A percentile compares a stretch with the other conserved stretches of the same genome.
Evolutionary conservation across 768 basidiomycete genomes (phyloP).

Genomic region (Suillus subalutaceus): DNA sequence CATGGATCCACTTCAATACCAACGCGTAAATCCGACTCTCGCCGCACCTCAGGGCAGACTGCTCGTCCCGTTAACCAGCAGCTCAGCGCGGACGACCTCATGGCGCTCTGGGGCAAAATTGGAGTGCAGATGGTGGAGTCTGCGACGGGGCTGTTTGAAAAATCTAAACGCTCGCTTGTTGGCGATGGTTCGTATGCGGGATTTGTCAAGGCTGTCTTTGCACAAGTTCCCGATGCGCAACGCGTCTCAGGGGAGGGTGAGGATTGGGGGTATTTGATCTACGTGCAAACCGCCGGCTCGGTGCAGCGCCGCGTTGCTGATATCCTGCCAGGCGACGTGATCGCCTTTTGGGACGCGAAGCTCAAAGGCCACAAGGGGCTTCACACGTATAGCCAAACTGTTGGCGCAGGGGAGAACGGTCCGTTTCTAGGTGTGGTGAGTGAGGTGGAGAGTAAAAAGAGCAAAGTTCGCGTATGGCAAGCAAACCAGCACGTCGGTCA

Average conservation of each 20-base stretch:
- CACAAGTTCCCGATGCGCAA: conserved; percentile 65
- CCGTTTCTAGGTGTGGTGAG: conserved; percentile 73
- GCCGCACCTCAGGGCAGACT: conserved; percentile 14
- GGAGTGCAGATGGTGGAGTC: conserved; percentile 76
- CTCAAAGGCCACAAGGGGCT: conserved; percentile 83
- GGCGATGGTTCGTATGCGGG: conserved; percentile 87
- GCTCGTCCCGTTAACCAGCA: conserved; percentile 36
- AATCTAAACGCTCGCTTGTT: conserved; percentile 75
- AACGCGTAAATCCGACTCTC: conserved; percentile 18
- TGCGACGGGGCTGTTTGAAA: conserved; percentile 68
- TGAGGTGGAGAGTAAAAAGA: conserved; percentile 87
- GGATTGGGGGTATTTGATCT: conserved; percentile 75
- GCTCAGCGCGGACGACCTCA: conserved; percentile 65
- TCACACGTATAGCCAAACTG: conserved; percentile 66
- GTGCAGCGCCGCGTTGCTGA: conserved; percentile 79
- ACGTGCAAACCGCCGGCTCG: conserved; percentile 63
- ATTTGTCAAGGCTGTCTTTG: conserved; percentile 70
- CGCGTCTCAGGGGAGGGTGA: conserved; percentile 33
- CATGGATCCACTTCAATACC: conserved; percentile 31
- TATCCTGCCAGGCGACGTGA: conserved; percentile 84
- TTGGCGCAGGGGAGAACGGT: conserved; percentile 49
- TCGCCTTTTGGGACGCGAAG: conserved; percentile 73
- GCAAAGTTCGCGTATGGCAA: conserved; percentile 82
- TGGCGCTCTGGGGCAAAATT: conserved; percentile 68
- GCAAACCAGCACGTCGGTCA: conserved; percentile 86